phyloP scores from a whole-genome alignment of 768 basidiomycete genomes.

The Leccinellum rugosiceps region DNA sequence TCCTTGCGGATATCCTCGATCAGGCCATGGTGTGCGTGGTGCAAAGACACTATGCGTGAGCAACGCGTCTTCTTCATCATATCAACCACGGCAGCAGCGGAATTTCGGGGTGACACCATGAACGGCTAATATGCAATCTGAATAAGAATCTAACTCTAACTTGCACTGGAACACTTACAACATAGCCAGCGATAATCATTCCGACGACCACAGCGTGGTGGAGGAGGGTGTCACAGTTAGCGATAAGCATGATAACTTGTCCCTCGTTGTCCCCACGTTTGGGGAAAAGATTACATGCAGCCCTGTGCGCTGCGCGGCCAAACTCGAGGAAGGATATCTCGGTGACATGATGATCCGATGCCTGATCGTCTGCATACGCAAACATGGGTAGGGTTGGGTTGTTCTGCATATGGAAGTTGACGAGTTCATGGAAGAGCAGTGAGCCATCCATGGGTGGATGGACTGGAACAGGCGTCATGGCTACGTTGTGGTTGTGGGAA shows the following conservation, averaged over 20 bases:
- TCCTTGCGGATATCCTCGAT: slow-evolving; percentile 5
- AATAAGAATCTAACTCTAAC: slow-evolving; percentile 25
- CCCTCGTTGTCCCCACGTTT: slow-evolving; percentile 14
- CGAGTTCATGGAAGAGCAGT: slow-evolving; percentile 12
- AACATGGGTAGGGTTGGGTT: slow-evolving; percentile 12
- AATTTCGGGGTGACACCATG: slow-evolving; percentile 25
- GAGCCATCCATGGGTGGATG: slow-evolving; percentile 16
- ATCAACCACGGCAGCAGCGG: slow-evolving; percentile 2
- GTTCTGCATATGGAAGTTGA: slow-evolving; percentile 16
- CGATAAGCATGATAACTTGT: slow-evolving; percentile 31
- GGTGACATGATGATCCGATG: slow-evolving; percentile 5
- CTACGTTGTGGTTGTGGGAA: background rate
- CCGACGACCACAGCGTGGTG: slow-evolving; percentile 13
- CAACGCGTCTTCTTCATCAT: slow-evolving; percentile 11
- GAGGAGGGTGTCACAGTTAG: slow-evolving; percentile 26
- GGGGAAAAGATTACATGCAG: slow-evolving; percentile 22
- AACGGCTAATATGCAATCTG: slow-evolving; percentile 20
- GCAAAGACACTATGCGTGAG: slow-evolving; percentile 9
- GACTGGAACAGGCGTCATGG: slow-evolving; percentile 7
- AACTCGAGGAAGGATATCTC: slow-evolving; percentile 11
- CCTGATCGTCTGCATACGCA: slow-evolving; percentile 12
- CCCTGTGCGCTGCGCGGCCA: slow-evolving; percentile 28
- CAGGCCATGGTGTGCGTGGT: slow-evolving; percentile 10
- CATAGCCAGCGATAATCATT: slow-evolving; percentile 25
- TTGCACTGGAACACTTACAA: slow-evolving; percentile 31